Evolutionary conservation across 1,284 basidiomycete genomes (phyloP).

Genomic region (Melampsora americana): DNA sequence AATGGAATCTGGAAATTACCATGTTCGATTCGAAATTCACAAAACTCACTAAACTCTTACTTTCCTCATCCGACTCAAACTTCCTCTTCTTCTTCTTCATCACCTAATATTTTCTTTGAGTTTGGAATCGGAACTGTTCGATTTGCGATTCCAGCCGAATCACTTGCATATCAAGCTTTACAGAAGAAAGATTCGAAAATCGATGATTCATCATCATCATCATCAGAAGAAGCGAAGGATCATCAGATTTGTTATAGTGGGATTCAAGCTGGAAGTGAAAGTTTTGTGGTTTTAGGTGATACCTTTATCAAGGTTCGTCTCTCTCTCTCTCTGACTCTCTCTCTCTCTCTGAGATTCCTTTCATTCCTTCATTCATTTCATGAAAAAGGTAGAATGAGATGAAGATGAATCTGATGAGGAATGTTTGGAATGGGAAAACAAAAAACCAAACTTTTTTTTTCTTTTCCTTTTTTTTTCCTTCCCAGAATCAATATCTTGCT

Average conservation of each 20-base stretch:
- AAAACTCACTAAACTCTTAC: neutral
- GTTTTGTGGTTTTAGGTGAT: conserved; percentile 31
- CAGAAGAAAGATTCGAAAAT: neutral
- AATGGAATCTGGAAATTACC: conserved; percentile 40
- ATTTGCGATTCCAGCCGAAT: conserved; percentile 27
- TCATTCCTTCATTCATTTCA: neutral
- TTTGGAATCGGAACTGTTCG: conserved; percentile 8
- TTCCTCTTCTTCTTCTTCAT: neutral
- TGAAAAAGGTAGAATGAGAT: neutral
- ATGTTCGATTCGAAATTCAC: neutral
- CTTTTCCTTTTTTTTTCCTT: neutral
- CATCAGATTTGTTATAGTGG: conserved; percentile 35
- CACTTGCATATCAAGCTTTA: conserved; percentile 26
- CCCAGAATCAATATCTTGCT: conserved; percentile 34
- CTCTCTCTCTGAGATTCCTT: neutral
- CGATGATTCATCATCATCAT: neutral
- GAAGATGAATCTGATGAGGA: neutral
- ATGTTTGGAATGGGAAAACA: too few species aligned
- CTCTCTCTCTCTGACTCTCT: neutral
- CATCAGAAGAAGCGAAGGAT: too few species aligned
- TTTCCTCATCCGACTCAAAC: neutral
- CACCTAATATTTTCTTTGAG: conserved; percentile 27
- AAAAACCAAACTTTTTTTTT: neutral
- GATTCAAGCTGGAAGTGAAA: conserved; percentile 33
- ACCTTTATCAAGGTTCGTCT: conserved; percentile 39